Evolutionary conservation across 208 protist species (phyloP).

Genomic region (Leishmania mexicana): DNA sequence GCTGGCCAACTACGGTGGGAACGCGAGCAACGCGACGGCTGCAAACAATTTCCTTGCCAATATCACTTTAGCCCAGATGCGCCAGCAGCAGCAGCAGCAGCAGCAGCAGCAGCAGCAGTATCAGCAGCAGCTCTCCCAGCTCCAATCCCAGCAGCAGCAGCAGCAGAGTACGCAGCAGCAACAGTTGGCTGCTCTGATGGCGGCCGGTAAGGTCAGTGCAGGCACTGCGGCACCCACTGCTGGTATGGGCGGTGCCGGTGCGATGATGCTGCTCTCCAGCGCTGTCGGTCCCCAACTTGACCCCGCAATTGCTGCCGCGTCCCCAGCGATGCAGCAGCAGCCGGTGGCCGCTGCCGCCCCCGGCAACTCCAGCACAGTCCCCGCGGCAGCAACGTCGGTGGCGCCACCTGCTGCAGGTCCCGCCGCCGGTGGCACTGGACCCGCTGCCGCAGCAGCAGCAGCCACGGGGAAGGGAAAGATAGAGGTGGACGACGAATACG

Average conservation of each 20-base stretch:
- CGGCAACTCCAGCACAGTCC: slow-evolving; percentile 16
- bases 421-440: not conserved
- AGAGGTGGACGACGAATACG: slow-evolving; percentile 75
- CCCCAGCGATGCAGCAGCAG: slow-evolving; percentile 16
- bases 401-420: slow-evolving; percentile 2
- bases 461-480: slow-evolving; percentile 32
- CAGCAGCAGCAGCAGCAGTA: slow-evolving; percentile 16
- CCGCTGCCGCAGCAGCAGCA: not conserved
- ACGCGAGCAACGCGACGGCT: slow-evolving; percentile 3
- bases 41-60: slow-evolving; percentile 4
- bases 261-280: slow-evolving; percentile 20
- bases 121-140: slow-evolving; percentile 15
- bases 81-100: slow-evolving; percentile 23
- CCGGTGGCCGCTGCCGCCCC: slow-evolving; percentile 1
- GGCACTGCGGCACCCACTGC: not conserved
- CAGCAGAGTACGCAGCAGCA: slow-evolving; percentile 18
- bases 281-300: slow-evolving; percentile 27
- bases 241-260: not conserved
- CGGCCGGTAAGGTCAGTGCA: slow-evolving; percentile 8
- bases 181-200: slow-evolving; percentile 20
- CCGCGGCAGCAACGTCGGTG: not conserved
- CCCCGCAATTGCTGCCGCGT: slow-evolving; percentile 28
- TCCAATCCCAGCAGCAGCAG: slow-evolving; percentile 27
- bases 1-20: slow-evolving; percentile 4
- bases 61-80: slow-evolving; percentile 5